Evolutionary conservation across 2,329 filamentous ascomycete genomes (phyloP).

Genomic region (Hymenotorrendiella dingleyae): DNA sequence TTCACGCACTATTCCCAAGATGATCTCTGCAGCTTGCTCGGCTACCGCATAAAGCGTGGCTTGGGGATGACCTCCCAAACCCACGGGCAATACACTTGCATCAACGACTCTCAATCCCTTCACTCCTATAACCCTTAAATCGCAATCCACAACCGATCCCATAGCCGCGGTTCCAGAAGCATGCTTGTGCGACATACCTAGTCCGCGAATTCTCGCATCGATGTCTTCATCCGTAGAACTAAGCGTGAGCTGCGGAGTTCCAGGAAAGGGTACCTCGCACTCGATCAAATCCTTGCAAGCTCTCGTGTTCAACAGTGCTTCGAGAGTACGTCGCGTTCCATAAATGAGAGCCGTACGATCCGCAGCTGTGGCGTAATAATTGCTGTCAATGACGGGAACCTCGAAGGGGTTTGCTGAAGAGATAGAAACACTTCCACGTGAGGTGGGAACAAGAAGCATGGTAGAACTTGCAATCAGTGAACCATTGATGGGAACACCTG

Average conservation of each 20-base stretch:
- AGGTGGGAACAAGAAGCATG: conserved; percentile 11
- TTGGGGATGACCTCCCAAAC: not conserved
- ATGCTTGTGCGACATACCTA: not conserved
- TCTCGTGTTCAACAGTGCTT: conserved; percentile 6
- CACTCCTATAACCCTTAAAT: conserved; percentile 41
- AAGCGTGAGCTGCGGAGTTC: not conserved
- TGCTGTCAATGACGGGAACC: conserved; percentile 4
- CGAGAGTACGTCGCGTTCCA: not conserved
- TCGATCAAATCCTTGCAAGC: conserved; percentile 2
- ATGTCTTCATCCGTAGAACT: conserved; percentile 8
- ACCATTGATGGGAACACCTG: conserved; percentile 7
- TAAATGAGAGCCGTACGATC: not conserved
- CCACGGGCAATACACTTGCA: conserved; percentile 37
- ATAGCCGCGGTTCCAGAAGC: conserved; percentile 1
- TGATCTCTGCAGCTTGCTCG: no score
- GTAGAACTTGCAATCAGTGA: conserved; percentile 4
- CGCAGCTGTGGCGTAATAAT: conserved; percentile 4
- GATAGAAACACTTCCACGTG: conserved; percentile 9
- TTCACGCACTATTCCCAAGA: no score
- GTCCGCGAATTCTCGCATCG: conserved; percentile 1
- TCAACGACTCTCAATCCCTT: conserved; percentile 45
- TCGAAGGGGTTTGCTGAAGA: not conserved
- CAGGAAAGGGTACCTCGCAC: conserved; percentile 5
- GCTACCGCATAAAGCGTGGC: no score
- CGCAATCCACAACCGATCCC: conserved; percentile 40